Percentiles rank a stretch among this genome's conserved stretches.
These are phyloP conservation scores for Saprolegnia diclina DNA, from an alignment of 352 stramenopile species.

Conservation along the genomic window DNA sequence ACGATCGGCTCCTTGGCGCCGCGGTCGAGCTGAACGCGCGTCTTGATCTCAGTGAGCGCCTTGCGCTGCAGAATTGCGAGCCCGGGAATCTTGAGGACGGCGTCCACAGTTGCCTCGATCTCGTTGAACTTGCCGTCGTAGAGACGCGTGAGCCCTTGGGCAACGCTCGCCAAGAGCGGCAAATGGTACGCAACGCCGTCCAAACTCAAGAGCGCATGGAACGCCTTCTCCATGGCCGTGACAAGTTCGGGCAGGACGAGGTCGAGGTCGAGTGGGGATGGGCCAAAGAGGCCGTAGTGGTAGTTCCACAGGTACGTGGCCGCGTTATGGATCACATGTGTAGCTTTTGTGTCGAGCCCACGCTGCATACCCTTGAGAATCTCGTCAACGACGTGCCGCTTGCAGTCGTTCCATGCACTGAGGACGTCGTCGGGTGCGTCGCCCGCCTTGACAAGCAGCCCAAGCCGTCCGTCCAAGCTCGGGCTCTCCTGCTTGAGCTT, in stretches of 20 bases:
- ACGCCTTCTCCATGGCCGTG: conserved; percentile 50
- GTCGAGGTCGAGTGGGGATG: conserved; percentile 34
- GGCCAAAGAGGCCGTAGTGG: conserved; percentile 80
- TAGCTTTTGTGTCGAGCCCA: conserved; percentile 29
- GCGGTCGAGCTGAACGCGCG: conserved; percentile 51
- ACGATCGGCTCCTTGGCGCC: conserved; percentile 58
- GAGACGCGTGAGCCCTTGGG: conserved; percentile 43
- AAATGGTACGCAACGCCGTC: conserved; percentile 29
- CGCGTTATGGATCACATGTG: conserved; percentile 71
- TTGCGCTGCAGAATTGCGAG: conserved; percentile 45
- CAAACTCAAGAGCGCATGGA: conserved; percentile 40
- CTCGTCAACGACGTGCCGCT: conserved; percentile 32
- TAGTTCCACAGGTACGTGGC: conserved; percentile 89
- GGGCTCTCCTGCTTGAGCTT: conserved; percentile 48
- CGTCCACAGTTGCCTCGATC: conserved; percentile 41
- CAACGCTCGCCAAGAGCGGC: conserved; percentile 46
- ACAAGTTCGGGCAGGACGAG: conserved; percentile 56
- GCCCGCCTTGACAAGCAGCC: conserved; percentile 28
- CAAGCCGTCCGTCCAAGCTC: conserved; percentile 36
- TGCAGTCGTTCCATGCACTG: conserved; percentile 27
- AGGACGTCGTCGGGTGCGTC: conserved; percentile 10
- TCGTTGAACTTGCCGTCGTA: conserved; percentile 54
- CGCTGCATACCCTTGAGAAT: conserved; percentile 31
- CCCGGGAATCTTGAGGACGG: conserved; percentile 42
- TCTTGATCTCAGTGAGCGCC: conserved; percentile 60